Conservation (phyloP, 2,329 filamentous ascomycete species). For the Drechslerella stenobrocha region DNA sequence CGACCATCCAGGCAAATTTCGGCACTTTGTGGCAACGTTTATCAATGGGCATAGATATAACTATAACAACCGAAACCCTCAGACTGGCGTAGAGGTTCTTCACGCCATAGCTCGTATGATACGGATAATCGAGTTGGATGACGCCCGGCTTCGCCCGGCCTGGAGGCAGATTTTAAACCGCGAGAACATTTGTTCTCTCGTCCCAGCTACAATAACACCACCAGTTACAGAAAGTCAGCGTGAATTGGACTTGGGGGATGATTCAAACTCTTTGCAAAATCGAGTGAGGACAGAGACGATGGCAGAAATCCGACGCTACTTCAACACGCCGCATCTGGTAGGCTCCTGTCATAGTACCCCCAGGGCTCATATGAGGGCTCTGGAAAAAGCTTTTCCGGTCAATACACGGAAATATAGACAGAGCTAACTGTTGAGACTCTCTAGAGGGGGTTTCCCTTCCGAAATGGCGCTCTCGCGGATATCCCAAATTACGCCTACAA, state of each 20-base stretch:
- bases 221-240: neutral
- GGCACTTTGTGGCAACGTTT: conserved; percentile 2
- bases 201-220: neutral
- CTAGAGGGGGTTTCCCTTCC: conserved; percentile 27
- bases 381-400: too few relatives aligned
- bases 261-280: conserved; percentile 10
- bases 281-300: conserved; percentile 31
- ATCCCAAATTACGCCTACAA: conserved; percentile 19
- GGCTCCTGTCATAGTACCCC: too few relatives aligned
- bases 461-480: neutral
- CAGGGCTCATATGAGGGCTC: too few relatives aligned
- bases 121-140: conserved; percentile 22
- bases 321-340: conserved; percentile 22
- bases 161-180: neutral
- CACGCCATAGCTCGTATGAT: conserved; percentile 22
- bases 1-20: conserved; percentile 29
- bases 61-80: conserved; percentile 26
- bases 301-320: conserved; percentile 18
- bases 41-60: conserved; percentile 17
- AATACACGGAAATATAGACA: too few relatives aligned
- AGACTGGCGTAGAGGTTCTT: conserved; percentile 33
- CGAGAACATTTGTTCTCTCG: neutral
- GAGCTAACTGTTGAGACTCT: neutral
- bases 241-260: conserved; percentile 3
- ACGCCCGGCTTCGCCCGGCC: conserved; percentile 2